Evolutionary conservation across 2,329 filamentous ascomycete species (phyloP).

Genomic region (Mariannaea sp.): DNA sequence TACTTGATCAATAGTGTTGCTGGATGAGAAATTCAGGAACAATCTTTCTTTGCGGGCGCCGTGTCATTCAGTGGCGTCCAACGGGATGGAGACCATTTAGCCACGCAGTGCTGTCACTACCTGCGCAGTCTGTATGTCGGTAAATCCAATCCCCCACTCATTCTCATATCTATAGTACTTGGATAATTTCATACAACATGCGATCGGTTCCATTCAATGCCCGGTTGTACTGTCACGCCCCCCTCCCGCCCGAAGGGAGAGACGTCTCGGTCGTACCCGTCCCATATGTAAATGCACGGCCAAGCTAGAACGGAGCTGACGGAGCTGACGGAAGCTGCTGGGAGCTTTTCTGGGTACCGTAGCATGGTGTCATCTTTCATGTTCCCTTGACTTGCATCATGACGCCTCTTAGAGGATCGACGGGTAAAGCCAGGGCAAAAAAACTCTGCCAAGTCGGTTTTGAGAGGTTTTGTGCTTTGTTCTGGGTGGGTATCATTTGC

Average conservation of each 20-base stretch:
- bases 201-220: conserved; percentile 9
- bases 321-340: too few relatives aligned
- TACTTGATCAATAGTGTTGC: conserved; percentile 5
- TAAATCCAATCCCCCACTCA: too few relatives aligned
- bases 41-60: not conserved
- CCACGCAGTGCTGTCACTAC: conserved; percentile 7
- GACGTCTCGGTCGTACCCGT: not conserved
- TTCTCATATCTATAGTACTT: too few relatives aligned
- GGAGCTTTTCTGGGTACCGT: too few relatives aligned
- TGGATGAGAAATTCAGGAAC: conserved; percentile 18
- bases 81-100: not conserved
- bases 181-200: conserved; percentile 12
- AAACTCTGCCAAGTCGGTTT: conserved; percentile 10
- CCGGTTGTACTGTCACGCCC: too few relatives aligned
- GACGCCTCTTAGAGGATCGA: not conserved
- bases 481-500: conserved; percentile 7
- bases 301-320: too few relatives aligned
- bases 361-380: conserved; percentile 11
- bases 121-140: not conserved
- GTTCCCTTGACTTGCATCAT: conserved; percentile 17
- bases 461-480: conserved; percentile 4
- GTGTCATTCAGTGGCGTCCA: conserved; percentile 18
- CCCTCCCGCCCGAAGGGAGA: too few relatives aligned
- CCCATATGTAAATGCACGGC: too few relatives aligned
- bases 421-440: too few relatives aligned